Evolutionary conservation across 192 early-diverging fungal species (phyloP).

Genomic region (Coemansia sp.): DNA sequence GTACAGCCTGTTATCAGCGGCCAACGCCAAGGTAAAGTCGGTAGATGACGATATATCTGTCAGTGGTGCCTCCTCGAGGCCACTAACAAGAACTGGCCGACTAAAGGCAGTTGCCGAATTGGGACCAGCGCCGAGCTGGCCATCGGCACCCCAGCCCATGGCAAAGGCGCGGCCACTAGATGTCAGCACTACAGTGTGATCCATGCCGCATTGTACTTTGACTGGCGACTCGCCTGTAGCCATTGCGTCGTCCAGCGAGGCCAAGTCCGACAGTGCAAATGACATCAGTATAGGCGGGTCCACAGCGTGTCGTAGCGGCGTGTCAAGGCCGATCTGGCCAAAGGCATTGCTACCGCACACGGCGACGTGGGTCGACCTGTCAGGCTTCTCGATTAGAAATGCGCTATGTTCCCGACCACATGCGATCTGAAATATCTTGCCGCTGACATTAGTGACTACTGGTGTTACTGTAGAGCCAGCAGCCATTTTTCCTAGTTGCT

Average conservation of each 20-base stretch:
- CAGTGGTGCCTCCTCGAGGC: conserved; percentile 43
- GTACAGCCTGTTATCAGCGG: conserved; percentile 56
- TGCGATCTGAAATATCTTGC: conserved; percentile 45
- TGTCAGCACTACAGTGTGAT: conserved; percentile 66
- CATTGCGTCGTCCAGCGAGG: conserved; percentile 19
- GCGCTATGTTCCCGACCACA: conserved; percentile 72
- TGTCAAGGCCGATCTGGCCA: conserved; percentile 63
- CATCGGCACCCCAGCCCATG: conserved; percentile 80
- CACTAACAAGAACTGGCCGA: conserved; percentile 52
- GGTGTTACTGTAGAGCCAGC: not conserved
- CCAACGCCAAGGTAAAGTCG: conserved; percentile 65
- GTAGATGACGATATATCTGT: conserved; percentile 61
- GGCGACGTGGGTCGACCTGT: conserved; percentile 25
- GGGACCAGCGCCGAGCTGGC: conserved; percentile 65
- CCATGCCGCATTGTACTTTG: conserved; percentile 65
- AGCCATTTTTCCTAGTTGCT: conserved; percentile 47
- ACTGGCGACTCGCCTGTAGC: conserved; percentile 36
- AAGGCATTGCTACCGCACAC: conserved; percentile 68
- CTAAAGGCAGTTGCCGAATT: conserved; percentile 40
- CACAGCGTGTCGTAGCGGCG: conserved; percentile 21
- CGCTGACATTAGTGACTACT: conserved; percentile 22
- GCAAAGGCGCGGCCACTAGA: conserved; percentile 57
- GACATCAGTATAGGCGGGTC: conserved; percentile 4
- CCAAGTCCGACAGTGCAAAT: conserved; percentile 17
- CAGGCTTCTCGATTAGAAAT: conserved; percentile 37